Evolutionary conservation across 2,329 filamentous ascomycete species (phyloP).

Genomic region (Venturia aucupariae): DNA sequence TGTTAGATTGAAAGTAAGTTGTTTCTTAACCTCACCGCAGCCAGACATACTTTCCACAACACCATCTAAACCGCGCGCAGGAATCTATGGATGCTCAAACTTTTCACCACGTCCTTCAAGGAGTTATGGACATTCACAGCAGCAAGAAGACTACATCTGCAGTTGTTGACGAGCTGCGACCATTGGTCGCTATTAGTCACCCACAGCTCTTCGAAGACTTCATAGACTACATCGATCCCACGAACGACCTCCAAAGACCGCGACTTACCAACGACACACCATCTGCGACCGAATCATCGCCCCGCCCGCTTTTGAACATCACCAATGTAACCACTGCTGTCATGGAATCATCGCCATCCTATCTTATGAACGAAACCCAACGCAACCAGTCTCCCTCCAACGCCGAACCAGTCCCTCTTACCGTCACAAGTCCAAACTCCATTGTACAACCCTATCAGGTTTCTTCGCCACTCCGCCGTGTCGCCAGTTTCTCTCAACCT

Average conservation of each 20-base stretch:
- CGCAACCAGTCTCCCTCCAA: neutral
- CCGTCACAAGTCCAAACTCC: neutral
- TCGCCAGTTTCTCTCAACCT: neutral
- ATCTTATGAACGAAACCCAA: neutral
- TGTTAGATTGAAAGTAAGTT: neutral
- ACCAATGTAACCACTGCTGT: neutral
- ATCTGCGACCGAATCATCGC: neutral
- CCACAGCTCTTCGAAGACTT: constrained; percentile 1
- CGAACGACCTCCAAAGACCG: neutral
- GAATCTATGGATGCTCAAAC: constrained; percentile 5
- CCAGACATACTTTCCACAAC: neutral
- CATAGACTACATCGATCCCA: neutral
- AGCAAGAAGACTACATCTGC: neutral
- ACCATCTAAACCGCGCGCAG: neutral
- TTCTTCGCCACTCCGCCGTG: neutral
- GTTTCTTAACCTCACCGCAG: neutral
- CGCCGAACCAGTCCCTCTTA: neutral
- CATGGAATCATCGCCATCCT: neutral
- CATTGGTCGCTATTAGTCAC: neutral
- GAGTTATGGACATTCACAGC: neutral
- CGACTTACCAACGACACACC: neutral
- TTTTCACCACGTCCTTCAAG: constrained; percentile 1
- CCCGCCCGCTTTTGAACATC: neutral
- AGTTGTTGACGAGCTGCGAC: neutral
- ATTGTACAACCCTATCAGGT: neutral